Base-by-base conservation (phyloP, 176 grass and related monocot species). In the Aegilops bicornis region DNA sequence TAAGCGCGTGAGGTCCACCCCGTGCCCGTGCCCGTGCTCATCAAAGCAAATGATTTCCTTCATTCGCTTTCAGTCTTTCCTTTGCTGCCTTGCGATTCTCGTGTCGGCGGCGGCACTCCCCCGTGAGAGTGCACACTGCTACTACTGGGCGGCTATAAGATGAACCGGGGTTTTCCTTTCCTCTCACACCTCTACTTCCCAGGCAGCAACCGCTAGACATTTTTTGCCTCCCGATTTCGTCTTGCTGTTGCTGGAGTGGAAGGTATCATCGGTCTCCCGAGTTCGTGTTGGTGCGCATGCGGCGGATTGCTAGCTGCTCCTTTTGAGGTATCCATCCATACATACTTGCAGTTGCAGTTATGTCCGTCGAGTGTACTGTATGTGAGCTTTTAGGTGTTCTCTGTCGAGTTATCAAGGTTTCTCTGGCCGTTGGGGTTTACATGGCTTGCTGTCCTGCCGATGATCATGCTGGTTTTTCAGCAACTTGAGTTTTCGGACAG, bases 81-180 rank as follows among this genome's bases (percentile, higher is more conserved):
- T 69, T 43, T 48, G 69, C 20, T 42, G 63, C 30, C 22, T 42
- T 50, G 62, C 14, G 43, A 84, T 74, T 63, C 45, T 75, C 75
- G 20, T 84, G 86, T 88, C 85, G 86, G 85, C 40, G 86, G 8
- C 22, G 9, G 3, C 33, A 35, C 37, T 13, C 48, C 48, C 47
- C 14, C 14, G 72, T 29, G 14, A 75, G 72, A 19, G 43, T 30
- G 63, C n/a, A 45, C 17, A 2, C 12, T 39, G n/a, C 17, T 8
- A 2, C 39, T 11, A 8, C 29, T 80, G 29, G 35, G 35, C 35
- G 48, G 30, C 64, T 91, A 88, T 91, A 88, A 91, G 69, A 81
- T 14, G 81, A 87, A 31, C 36, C n/a, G 1, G 32, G 37, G 0
- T 76, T 45, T 23, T 10, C 62, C 13, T 69, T 50, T 8, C 67